Percentiles rank a stretch among this genome's conserved stretches.
Conservation (phyloP, 345 rosid genomes). For the Eucalyptus pumila region DNA sequence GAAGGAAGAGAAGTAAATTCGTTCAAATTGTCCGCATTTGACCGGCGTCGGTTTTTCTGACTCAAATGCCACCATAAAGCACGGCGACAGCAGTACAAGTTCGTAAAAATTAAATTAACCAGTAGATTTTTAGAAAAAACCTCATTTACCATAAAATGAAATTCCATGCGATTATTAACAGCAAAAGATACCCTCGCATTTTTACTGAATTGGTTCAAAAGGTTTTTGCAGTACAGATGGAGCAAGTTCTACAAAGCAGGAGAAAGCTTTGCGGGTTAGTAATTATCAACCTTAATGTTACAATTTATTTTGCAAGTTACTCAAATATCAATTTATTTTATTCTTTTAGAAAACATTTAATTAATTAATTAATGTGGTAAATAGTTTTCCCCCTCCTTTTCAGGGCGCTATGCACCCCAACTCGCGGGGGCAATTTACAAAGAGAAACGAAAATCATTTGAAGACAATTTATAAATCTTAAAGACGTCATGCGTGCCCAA, state of each 20-base stretch:
- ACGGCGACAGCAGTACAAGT: neutral
- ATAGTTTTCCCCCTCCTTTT: neutral
- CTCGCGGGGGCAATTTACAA: slow-evolving; percentile 9
- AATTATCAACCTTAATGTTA: neutral
- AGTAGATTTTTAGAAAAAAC: neutral
- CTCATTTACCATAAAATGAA: neutral
- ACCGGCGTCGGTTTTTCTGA: neutral
- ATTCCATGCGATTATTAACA: neutral
- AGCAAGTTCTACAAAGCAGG: slow-evolving; percentile 10
- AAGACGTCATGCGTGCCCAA: neutral
- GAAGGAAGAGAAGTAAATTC: no score
- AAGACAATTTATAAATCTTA: slow-evolving; percentile 3
- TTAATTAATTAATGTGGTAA: neutral
- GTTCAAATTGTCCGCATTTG: no score
- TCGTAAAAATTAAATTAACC: neutral
- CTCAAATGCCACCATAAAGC: neutral
- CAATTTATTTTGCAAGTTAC: neutral
- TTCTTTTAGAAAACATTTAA: neutral
- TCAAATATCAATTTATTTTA: neutral
- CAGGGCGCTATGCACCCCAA: slow-evolving; percentile 21
- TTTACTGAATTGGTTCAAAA: slow-evolving; percentile 11
- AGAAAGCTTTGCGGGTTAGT: slow-evolving; percentile 15
- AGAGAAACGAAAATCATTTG: neutral
- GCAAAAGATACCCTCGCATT: slow-evolving; percentile 9
- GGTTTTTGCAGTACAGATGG: slow-evolving; percentile 8